Base-by-base conservation (phyloP, 192 early-diverging fungal species). In the Martensiomyces pterosporus region DNA sequence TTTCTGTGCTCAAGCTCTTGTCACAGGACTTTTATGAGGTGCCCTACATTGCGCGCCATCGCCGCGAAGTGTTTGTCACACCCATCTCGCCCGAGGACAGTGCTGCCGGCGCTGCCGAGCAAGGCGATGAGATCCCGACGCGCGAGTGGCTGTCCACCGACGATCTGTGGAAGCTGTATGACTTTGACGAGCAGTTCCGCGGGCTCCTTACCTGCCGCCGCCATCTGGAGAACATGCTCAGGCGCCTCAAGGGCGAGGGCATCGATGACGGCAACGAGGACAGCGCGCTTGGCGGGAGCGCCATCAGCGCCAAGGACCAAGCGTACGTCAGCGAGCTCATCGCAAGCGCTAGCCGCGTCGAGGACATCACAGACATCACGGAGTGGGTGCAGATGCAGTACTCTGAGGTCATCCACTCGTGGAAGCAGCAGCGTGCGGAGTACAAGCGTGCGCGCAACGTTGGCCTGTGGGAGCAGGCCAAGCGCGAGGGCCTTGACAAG, bases 81-180 rank as follows among this genome's bases (percentile, higher is more conserved):
- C 49, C 55, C 3, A 46, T 41, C 9, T 5, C 36, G 19, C 37
- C 47, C 10, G 47, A 36, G 18, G 59, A 17, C 3, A 33, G 32
- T 2, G 41, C 21, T 14, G 52, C 36, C 17, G 34, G n/a, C 9
- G 55, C 36, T 16, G 55, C 43, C 39, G 27, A 36, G n/a, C 55
- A 43, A 2, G 59, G 61, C 9, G 54, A 58, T 8, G 67, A 68
- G 12, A 56, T 60, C 9, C 40, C 52, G 18, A 60, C 25, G 22
- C 67, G 65, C 10, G 84, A 87, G 16, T 79, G 82, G 29, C 67
- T 92, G 23, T 75, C 80, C 1, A 55, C 76, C 1, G 76, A 76
- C 13, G 89, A 94, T 70, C 57, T 97, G 27, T 97, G 94, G 94
- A 76, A 79, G 32, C 86, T 97, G 25, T 85, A 85, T 54, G 94